A percentile compares a stretch with the other conserved stretches of the same genome.
These are phyloP conservation scores for Candida railenensis DNA, from an alignment of 805 yeast genomes.

Conservation along the genomic window DNA sequence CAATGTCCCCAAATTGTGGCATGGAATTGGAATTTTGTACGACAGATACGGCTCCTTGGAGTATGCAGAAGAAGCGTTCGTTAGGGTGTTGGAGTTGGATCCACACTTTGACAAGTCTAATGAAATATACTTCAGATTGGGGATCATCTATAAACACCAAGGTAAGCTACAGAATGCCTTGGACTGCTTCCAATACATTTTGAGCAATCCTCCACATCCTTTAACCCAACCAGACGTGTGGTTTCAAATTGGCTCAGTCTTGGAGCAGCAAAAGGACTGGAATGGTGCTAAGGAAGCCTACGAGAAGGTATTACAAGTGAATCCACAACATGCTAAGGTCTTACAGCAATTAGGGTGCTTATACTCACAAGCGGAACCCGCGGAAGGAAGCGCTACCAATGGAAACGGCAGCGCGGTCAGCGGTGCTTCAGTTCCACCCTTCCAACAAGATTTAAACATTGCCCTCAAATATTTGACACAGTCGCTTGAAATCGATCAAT, in stretches of 20 bases:
- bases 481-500: conserved; percentile 82
- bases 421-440: conserved; percentile 48
- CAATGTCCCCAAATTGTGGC: conserved; percentile 96
- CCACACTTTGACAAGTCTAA: conserved; percentile 95
- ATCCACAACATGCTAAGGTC: conserved; percentile 94
- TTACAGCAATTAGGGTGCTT: conserved; percentile 94
- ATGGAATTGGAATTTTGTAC: conserved; percentile 94
- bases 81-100: conserved; percentile 91
- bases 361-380: conserved; percentile 62
- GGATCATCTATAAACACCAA: conserved; percentile 95
- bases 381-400: conserved; percentile 18
- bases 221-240: conserved; percentile 95
- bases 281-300: conserved; percentile 92
- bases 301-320: conserved; percentile 84
- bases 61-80: conserved; percentile 98
- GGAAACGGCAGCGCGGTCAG: conserved; percentile 1
- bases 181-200: conserved; percentile 91
- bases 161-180: conserved; percentile 81
- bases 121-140: conserved; percentile 93
- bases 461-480: conserved; percentile 82
- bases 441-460: conserved; percentile 74
- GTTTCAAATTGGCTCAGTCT: conserved; percentile 96
- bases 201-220: conserved; percentile 91
- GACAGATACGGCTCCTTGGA: conserved; percentile 95
- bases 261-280: conserved; percentile 92